Conservation (phyloP, 192 early-diverging fungal species). For the Backusella liffmaniae region DNA sequence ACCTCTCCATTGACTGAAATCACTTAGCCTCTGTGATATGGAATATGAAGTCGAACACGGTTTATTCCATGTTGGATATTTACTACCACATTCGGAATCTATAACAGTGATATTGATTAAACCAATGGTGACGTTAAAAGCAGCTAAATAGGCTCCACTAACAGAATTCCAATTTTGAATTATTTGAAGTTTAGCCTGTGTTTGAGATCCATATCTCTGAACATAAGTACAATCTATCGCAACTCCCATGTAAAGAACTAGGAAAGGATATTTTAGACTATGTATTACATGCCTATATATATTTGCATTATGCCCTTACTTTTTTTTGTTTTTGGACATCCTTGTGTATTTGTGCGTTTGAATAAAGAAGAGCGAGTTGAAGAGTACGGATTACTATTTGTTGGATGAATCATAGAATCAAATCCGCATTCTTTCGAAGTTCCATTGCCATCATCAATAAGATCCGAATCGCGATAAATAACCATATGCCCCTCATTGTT, state of each 20-base stretch:
- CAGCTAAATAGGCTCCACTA: constrained; percentile 75
- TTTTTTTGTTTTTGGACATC: constrained; percentile 31
- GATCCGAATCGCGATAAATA: constrained; percentile 65
- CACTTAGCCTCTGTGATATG: constrained; percentile 76
- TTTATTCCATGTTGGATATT: constrained; percentile 69
- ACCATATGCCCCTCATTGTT: constrained; percentile 41
- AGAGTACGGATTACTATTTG: too few relatives aligned
- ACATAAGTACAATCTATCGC: constrained; percentile 78
- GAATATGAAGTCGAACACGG: constrained; percentile 67
- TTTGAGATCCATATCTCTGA: constrained; percentile 52
- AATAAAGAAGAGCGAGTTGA: background rate
- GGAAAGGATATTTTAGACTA: too few relatives aligned
- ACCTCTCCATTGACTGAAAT: constrained; percentile 89
- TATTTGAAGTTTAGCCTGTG: constrained; percentile 65
- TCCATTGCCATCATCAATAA: constrained; percentile 17
- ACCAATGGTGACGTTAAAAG: constrained; percentile 85
- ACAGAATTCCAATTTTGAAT: constrained; percentile 85
- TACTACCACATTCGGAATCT: constrained; percentile 53
- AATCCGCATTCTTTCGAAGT: constrained; percentile 5
- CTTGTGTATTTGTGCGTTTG: background rate
- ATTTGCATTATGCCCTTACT: background rate
- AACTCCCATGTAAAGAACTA: constrained; percentile 39
- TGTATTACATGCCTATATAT: too few relatives aligned
- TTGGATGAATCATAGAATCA: constrained; percentile 1
- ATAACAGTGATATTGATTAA: constrained; percentile 81